Evolutionary conservation across 179 eudicot species (phyloP).

Genomic region (Gypsophila paniculata): DNA sequence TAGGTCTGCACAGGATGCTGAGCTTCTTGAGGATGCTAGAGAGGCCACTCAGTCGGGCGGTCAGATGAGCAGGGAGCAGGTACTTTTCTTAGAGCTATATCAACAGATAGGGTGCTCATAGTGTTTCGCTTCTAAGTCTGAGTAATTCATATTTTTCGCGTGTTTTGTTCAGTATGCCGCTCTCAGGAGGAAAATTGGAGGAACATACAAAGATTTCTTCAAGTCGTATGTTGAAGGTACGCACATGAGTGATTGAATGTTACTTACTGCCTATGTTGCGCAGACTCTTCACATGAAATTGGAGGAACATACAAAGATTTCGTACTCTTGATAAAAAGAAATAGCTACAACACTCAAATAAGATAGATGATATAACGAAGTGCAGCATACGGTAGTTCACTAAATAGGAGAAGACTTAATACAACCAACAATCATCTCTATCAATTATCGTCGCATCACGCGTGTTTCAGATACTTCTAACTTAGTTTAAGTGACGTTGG

Average conservation of each 20-base stretch:
- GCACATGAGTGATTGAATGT: not conserved
- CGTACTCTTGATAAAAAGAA: too few relatives aligned
- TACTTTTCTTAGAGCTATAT: slow-evolving; percentile 15
- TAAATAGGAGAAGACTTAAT: too few relatives aligned
- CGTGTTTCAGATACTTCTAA: not conserved
- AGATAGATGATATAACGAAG: too few relatives aligned
- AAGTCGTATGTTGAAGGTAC: slow-evolving; percentile 91
- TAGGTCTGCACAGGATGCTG: slow-evolving; percentile 72
- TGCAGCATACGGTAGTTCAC: too few relatives aligned
- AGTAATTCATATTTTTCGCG: too few relatives aligned
- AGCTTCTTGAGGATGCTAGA: slow-evolving; percentile 75
- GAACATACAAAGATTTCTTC: slow-evolving; percentile 97
- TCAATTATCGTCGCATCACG: too few relatives aligned
- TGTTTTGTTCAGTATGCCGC: slow-evolving; percentile 70
- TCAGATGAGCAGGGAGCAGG: slow-evolving; percentile 72
- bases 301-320: too few relatives aligned
- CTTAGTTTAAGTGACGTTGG: not conserved
- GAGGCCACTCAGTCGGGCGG: slow-evolving; percentile 67
- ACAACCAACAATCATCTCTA: too few relatives aligned
- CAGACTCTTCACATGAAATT: not conserved
- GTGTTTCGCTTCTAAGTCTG: not conserved
- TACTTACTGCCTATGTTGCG: too few relatives aligned
- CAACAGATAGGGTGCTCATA: too few relatives aligned
- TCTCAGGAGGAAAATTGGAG: slow-evolving; percentile 95
- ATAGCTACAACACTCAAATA: too few relatives aligned